A percentile compares a stretch with the other conserved stretches of the same genome.
Conservation (phyloP, 306 rosid genomes). For the Inga leiocalycina region DNA sequence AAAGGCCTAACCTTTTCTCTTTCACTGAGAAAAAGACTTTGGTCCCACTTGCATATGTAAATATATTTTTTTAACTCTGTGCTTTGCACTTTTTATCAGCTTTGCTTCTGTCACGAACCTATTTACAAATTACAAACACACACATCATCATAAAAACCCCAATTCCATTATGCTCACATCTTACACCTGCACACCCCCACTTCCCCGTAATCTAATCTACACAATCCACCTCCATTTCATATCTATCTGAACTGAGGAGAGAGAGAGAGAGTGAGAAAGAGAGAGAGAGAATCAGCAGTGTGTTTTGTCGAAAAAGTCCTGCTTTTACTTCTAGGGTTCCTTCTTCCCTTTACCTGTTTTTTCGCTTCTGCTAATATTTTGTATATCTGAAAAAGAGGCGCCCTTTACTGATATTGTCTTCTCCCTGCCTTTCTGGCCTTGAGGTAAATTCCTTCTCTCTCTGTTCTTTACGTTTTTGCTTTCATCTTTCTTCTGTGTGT, state of each 20-base stretch:
- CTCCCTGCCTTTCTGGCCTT: slow-evolving; percentile 24
- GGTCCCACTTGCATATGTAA: slow-evolving; percentile 57
- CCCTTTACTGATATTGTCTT: slow-evolving; percentile 48
- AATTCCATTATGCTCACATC: slow-evolving; percentile 45
- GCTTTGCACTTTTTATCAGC: slow-evolving; percentile 63
- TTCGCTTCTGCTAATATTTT: slow-evolving; percentile 1
- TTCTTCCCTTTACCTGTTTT: slow-evolving; percentile 37
- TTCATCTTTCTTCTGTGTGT: slow-evolving; percentile 15
- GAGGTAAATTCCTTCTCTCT: slow-evolving; percentile 37
- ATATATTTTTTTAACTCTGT: slow-evolving; percentile 21
- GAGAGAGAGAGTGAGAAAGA: background rate
- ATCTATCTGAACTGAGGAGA: slow-evolving; percentile 30
- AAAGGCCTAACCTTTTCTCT: slow-evolving; percentile 42
- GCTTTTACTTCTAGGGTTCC: slow-evolving; percentile 36
- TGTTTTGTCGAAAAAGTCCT: slow-evolving; percentile 35
- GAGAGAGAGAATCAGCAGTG: background rate
- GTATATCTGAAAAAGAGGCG: slow-evolving; percentile 9
- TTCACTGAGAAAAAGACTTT: slow-evolving; percentile 50
- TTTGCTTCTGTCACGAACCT: slow-evolving; percentile 53
- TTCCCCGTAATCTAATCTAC: slow-evolving; percentile 43
- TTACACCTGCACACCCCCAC: slow-evolving; percentile 38
- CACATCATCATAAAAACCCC: slow-evolving; percentile 4
- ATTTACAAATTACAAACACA: background rate
- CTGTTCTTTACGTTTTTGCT: background rate
- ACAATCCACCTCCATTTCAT: slow-evolving; percentile 29